Evolutionary conservation across 306 rosid genomes (phyloP).

Genomic region (Cicer cuneatum): DNA sequence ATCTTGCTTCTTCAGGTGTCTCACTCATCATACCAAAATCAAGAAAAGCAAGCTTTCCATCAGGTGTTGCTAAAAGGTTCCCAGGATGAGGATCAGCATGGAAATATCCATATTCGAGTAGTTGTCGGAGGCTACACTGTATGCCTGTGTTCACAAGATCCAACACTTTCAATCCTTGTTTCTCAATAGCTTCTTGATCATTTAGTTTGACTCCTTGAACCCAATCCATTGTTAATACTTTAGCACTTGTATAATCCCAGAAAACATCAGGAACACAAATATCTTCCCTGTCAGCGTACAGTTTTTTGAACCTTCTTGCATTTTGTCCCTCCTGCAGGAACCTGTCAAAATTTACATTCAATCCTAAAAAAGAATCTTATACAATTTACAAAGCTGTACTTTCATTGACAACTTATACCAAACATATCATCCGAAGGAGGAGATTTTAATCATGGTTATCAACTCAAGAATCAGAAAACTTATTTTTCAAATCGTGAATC

Average conservation of each 20-base stretch:
- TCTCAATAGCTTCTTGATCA: constrained; percentile 87
- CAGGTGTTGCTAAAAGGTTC: constrained; percentile 89
- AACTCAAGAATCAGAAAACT: no score
- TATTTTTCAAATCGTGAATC: no score
- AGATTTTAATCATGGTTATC: neutral
- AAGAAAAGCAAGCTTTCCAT: constrained; percentile 91
- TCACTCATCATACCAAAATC: constrained; percentile 99
- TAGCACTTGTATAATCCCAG: constrained; percentile 87
- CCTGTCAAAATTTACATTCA: constrained; percentile 80
- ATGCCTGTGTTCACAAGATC: constrained; percentile 87
- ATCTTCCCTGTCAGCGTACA: constrained; percentile 88
- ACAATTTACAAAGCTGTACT: constrained; percentile 12
- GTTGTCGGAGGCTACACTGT: constrained; percentile 93
- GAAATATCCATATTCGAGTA: constrained; percentile 92
- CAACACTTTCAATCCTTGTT: constrained; percentile 82
- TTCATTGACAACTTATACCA: constrained; percentile 1
- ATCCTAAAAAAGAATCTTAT: constrained; percentile 56
- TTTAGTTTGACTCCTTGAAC: constrained; percentile 85
- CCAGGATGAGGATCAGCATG: constrained; percentile 99
- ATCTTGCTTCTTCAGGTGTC: constrained; percentile 92
- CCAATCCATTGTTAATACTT: constrained; percentile 95
- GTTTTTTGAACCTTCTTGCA: constrained; percentile 83
- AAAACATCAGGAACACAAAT: constrained; percentile 86
- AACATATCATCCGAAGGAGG: neutral
- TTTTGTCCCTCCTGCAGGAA: constrained; percentile 94